Percentiles rank a stretch among this genome's conserved stretches.
Evolutionary conservation across 140 eudicot genomes (phyloP).

Genomic region (Cichorium intybus): DNA sequence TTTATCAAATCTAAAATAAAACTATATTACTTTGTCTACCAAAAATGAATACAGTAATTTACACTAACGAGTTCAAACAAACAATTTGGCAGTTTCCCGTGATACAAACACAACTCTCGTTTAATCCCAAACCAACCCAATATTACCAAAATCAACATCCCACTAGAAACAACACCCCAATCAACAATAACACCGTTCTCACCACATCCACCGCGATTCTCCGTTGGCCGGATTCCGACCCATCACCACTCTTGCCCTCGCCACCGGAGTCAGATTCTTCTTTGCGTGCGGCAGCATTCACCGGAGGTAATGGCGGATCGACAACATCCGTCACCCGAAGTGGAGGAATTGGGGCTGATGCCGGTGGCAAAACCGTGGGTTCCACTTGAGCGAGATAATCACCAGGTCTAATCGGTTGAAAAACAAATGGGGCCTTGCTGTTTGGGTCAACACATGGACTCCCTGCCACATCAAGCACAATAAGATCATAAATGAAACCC

Average conservation of each 20-base stretch:
- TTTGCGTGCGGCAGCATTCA: slow-evolving; percentile 25
- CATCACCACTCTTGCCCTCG: not conserved
- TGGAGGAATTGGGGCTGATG: slow-evolving; percentile 31
- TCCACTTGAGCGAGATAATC: slow-evolving; percentile 24
- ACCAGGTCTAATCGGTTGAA: slow-evolving; percentile 27
- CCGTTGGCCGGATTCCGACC: slow-evolving; percentile 15
- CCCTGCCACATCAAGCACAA: slow-evolving; percentile 9
- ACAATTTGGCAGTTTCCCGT: slow-evolving; percentile 10
- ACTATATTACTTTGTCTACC: slow-evolving; percentile 18
- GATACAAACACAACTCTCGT: not conserved
- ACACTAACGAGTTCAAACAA: slow-evolving; percentile 4
- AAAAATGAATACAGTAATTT: not conserved
- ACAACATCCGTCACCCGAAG: slow-evolving; percentile 29
- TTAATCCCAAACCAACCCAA: not conserved
- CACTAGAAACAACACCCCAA: slow-evolving; percentile 4
- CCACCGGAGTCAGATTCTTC: not conserved
- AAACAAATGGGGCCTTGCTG: slow-evolving; percentile 12
- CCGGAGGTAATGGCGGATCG: slow-evolving; percentile 33
- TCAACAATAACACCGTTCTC: slow-evolving; percentile 10
- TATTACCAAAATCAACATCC: slow-evolving; percentile 20
- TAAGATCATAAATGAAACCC: not conserved
- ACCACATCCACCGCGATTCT: slow-evolving; percentile 12
- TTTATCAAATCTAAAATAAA: not conserved
- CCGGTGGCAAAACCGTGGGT: slow-evolving; percentile 28
- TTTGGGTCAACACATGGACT: slow-evolving; percentile 40